Evolutionary conservation across 345 rosid genomes (phyloP), one percentile per base, ranked within the genome.

Genomic region (Odontarrhena argentea): DNA sequence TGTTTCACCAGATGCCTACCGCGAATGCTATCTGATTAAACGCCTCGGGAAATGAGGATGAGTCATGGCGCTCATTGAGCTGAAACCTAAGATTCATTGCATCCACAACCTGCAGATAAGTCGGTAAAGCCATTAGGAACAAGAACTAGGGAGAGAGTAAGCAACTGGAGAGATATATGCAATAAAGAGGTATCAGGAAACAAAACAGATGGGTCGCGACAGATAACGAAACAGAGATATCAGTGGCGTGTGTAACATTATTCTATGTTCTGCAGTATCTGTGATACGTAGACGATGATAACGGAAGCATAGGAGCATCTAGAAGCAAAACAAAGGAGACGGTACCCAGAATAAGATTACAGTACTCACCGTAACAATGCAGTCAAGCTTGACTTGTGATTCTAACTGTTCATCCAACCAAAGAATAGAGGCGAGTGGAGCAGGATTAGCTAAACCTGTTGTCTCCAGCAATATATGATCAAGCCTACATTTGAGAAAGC

Each of bases 361-460:
- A 54, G 5, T 24, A 74, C 88, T 86, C 72, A 88, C 97, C 41
- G 95, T 90, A 48, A 94, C 74, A 59, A 94, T 87, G 70, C 91
- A 94, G 81, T 94, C 99, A 55, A 90, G 95, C 84, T 84, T 87
- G 77, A 90, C 88, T 24, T 85, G 69, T 13, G 99, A 85, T 77
- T 94, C 99, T 61, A 90, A 82, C 63, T 88, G 97, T 48, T 90
- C 99, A 74, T 88, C 99, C 85, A 90, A 74, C 99, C 97, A 93
- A 73, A 94, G 97, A 41, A 94, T 74, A 56, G 97, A 88, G 6
- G 98, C 97, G 55, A 88, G 67, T 18, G 97, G 97, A 76, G 92
- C 98, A 9, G 98, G 97, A 71, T 94, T 94, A 0, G 96, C 99
- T 64, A 94, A 79, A 65, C 99, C 97, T n/a, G 99, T 90, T n/a